Conservation (phyloP, 1,284 basidiomycete genomes). For the Fistulina hepatica region DNA sequence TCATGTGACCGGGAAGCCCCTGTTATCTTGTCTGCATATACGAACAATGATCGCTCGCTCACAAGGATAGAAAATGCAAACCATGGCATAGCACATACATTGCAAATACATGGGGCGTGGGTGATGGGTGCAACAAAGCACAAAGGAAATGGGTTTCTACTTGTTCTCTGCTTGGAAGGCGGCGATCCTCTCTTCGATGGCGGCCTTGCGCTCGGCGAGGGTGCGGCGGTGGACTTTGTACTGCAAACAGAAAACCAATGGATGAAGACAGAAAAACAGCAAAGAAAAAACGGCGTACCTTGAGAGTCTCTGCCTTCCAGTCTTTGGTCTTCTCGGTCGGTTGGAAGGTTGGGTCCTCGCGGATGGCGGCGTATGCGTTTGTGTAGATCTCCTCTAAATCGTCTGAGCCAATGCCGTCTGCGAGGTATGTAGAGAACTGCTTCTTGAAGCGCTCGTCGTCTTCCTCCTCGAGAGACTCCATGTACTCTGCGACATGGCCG, state of each 20-base stretch:
- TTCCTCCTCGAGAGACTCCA: slow-evolving; percentile 99
- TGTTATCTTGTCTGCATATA: too few species aligned
- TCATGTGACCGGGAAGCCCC: too few species aligned
- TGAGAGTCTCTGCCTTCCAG: slow-evolving; percentile 84
- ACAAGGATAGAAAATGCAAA: too few species aligned
- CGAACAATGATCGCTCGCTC: too few species aligned
- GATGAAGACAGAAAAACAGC: too few species aligned
- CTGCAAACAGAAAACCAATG: too few species aligned
- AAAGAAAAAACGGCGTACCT: too few species aligned
- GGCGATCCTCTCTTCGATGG: slow-evolving; percentile 58
- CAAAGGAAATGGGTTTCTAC: too few species aligned
- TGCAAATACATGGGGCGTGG: too few species aligned
- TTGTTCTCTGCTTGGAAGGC: slow-evolving; percentile 2
- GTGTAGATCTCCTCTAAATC: slow-evolving; percentile 97
- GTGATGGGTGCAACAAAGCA: too few species aligned
- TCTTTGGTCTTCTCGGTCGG: slow-evolving; percentile 87
- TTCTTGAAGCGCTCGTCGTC: slow-evolving; percentile 99
- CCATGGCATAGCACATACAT: too few species aligned
- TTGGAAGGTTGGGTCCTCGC: slow-evolving; percentile 88
- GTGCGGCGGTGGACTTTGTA: slow-evolving; percentile 67
- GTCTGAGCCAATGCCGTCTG: slow-evolving; percentile 90
- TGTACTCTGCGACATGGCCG: slow-evolving; percentile 98
- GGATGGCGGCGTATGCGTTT: slow-evolving; percentile 86
- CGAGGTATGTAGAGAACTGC: slow-evolving; percentile 94
- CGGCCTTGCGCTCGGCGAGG: slow-evolving; percentile 64